Evolutionary conservation across 345 rosid species (phyloP).

Genomic region (Syzygium grande): DNA sequence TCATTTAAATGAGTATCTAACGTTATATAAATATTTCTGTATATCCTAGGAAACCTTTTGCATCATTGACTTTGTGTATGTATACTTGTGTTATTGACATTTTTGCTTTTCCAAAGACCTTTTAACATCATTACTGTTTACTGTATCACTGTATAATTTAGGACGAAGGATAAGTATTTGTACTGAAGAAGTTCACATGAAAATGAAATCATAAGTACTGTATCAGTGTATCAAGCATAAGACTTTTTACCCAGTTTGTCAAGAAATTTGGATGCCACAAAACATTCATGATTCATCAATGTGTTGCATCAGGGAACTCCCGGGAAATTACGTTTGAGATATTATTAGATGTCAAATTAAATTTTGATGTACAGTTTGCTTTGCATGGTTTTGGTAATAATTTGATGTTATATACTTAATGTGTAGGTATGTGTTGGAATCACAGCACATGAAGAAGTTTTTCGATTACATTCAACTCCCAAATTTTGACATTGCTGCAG

Average conservation of each 20-base stretch:
- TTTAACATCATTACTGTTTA: neutral
- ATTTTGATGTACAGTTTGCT: neutral
- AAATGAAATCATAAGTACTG: neutral
- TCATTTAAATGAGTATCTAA: neutral
- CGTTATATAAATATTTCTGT: neutral
- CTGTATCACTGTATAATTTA: neutral
- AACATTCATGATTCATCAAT: neutral
- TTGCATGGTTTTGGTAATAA: neutral
- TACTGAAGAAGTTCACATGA: neutral
- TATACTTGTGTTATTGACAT: neutral
- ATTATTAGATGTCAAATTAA: neutral
- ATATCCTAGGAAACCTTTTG: neutral
- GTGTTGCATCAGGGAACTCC: neutral
- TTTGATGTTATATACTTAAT: neutral
- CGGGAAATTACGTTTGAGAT: neutral
- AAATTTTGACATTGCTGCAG: conserved; percentile 25
- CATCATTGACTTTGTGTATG: neutral
- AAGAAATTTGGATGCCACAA: neutral
- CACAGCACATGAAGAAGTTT: conserved; percentile 20
- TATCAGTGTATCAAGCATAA: neutral
- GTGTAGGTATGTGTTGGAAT: conserved; percentile 20
- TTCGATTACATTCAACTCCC: conserved; percentile 22
- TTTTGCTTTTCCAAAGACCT: neutral
- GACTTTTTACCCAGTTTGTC: neutral
- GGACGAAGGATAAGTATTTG: neutral